Evolutionary conservation across 1,139 yeast species (phyloP).

Genomic region (Diutina ranongensis): DNA sequence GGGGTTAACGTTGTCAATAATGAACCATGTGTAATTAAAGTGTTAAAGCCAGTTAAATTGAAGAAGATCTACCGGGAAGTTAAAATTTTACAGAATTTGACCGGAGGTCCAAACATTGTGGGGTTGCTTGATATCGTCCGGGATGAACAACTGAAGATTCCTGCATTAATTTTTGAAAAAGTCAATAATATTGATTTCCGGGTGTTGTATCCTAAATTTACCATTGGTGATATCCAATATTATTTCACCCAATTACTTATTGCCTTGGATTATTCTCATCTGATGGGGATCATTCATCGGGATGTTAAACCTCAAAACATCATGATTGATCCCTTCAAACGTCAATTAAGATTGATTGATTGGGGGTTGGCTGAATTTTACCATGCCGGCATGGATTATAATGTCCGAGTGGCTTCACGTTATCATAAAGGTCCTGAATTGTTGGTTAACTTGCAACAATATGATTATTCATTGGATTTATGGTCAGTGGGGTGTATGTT

Average conservation of each 20-base stretch:
- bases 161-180: constrained; percentile 64
- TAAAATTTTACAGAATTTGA: constrained; percentile 59
- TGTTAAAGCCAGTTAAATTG: constrained; percentile 81
- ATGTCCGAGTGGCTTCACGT: constrained; percentile 71
- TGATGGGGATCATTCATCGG: constrained; percentile 77
- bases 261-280: constrained; percentile 68
- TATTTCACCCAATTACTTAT: constrained; percentile 58
- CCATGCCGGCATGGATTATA: constrained; percentile 68
- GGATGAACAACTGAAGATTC: constrained; percentile 61
- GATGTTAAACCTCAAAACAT: constrained; percentile 81
- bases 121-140: constrained; percentile 65
- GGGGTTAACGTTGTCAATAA: constrained; percentile 40
- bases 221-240: constrained; percentile 51
- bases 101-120: constrained; percentile 66
- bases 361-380: constrained; percentile 84
- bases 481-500: constrained; percentile 81
- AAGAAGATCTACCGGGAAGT: constrained; percentile 72
- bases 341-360: constrained; percentile 58
- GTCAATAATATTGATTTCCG: constrained; percentile 65
- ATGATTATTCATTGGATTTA: constrained; percentile 67
- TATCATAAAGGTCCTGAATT: constrained; percentile 78
- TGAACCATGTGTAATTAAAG: constrained; percentile 70
- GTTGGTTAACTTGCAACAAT: constrained; percentile 60
- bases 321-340: constrained; percentile 63
- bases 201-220: constrained; percentile 55